phyloP scores from a whole-genome alignment of 106 monocot genomes.

The Acanthochlamys bracteata region DNA sequence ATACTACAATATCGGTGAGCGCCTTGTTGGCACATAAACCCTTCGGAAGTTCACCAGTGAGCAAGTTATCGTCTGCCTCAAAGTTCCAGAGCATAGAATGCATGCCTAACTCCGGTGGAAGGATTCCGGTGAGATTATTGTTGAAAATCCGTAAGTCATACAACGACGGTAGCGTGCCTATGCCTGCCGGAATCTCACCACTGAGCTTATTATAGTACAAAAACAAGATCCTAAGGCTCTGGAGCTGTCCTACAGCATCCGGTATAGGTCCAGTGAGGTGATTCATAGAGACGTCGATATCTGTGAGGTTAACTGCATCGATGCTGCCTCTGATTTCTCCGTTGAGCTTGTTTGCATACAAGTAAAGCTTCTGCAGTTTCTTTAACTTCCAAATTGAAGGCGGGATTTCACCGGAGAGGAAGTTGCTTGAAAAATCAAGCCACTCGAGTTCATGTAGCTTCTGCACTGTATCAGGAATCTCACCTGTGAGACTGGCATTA shows the following conservation, averaged over 20 bases:
- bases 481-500: slow-evolving; percentile 19
- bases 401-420: slow-evolving; percentile 37
- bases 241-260: slow-evolving; percentile 13
- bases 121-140: slow-evolving; percentile 17
- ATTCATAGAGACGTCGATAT: slow-evolving; percentile 23
- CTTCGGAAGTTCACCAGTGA: slow-evolving; percentile 48
- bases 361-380: slow-evolving; percentile 34
- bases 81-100: slow-evolving; percentile 26
- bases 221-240: not conserved
- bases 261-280: slow-evolving; percentile 20
- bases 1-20: slow-evolving; percentile 21
- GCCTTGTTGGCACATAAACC: slow-evolving; percentile 22
- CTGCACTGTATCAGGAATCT: slow-evolving; percentile 29
- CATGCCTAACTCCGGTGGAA: slow-evolving; percentile 28
- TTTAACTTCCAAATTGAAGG: slow-evolving; percentile 32
- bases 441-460: slow-evolving; percentile 25
- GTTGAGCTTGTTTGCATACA: slow-evolving; percentile 33
- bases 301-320: slow-evolving; percentile 1
- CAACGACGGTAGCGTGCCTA: slow-evolving; percentile 8
- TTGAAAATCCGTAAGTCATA: slow-evolving; percentile 14
- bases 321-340: slow-evolving; percentile 27
- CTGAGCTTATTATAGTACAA: slow-evolving; percentile 21
- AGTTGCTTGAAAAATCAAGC: slow-evolving; percentile 32
- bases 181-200: slow-evolving; percentile 22
- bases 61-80: slow-evolving; percentile 38